These are phyloP conservation scores for Cercospora sesami DNA, from an alignment of 2,329 filamentous ascomycete species.

Conservation along the genomic window DNA sequence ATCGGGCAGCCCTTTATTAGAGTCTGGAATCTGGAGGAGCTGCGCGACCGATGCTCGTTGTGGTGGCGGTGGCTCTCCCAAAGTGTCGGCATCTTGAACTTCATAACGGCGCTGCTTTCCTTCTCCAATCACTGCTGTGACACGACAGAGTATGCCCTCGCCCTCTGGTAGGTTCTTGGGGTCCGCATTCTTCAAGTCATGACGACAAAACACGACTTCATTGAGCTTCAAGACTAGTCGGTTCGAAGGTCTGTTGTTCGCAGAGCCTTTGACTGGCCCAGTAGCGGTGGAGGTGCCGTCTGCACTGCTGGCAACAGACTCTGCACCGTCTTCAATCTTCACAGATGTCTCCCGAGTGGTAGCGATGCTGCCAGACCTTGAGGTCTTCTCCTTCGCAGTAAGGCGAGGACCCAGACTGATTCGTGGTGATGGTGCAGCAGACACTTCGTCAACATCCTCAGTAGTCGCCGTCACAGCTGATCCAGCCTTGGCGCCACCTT, in stretches of 20 bases:
- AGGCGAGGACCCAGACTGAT: conserved; percentile 33
- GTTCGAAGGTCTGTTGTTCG: conserved; percentile 29
- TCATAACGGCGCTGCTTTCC: conserved; percentile 56
- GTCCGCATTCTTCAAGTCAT: conserved; percentile 38
- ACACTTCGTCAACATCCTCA: conserved; percentile 35
- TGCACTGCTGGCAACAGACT: conserved; percentile 45
- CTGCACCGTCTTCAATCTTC: conserved; percentile 52
- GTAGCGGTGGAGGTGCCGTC: conserved; percentile 42
- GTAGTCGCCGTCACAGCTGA: conserved; percentile 30
- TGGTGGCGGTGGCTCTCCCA: conserved; percentile 34
- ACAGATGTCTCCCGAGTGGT: conserved; percentile 51
- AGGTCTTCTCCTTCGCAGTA: conserved; percentile 41
- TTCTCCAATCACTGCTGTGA: conserved; percentile 55
- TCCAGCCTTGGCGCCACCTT: conserved; percentile 26
- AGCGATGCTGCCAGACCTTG: conserved; percentile 46
- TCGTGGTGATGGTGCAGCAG: conserved; percentile 38
- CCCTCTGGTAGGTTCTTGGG: conserved; percentile 44
- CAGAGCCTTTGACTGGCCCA: conserved; percentile 35
- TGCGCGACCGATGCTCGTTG: conserved; percentile 49
- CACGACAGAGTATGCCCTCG: conserved; percentile 54
- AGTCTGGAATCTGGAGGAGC: conserved; percentile 47
- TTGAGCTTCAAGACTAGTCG: conserved; percentile 41
- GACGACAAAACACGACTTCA: conserved; percentile 54
- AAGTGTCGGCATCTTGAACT: conserved; percentile 51
- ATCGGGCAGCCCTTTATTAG: conserved; percentile 45